Conservation (phyloP, 192 early-diverging fungal species). For the Coemansia sp. region DNA sequence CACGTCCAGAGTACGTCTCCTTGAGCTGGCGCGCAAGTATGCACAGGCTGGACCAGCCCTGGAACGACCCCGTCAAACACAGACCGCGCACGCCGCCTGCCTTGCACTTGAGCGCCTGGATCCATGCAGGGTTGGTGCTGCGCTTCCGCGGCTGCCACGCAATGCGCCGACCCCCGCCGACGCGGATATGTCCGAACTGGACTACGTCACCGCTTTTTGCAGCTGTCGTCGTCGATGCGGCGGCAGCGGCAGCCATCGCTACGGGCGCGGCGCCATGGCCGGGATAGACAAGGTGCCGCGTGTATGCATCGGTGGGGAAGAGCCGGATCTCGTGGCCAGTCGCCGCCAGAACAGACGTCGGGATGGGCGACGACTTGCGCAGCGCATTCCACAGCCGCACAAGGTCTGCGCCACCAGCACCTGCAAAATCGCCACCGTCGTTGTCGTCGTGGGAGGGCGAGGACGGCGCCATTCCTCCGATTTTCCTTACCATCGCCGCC, state of each 20-base stretch:
- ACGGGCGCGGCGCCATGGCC: slow-evolving; percentile 39
- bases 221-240: no score
- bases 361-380: slow-evolving; percentile 27
- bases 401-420: slow-evolving; percentile 7
- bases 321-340: slow-evolving; percentile 33
- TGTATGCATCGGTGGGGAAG: slow-evolving; percentile 32
- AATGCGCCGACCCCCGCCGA: slow-evolving; percentile 12
- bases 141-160: slow-evolving; percentile 35
- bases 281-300: slow-evolving; percentile 31
- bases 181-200: slow-evolving; percentile 19
- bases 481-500: slow-evolving; percentile 20
- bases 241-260: slow-evolving; percentile 46
- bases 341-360: slow-evolving; percentile 8
- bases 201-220: slow-evolving; percentile 14
- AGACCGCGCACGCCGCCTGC: slow-evolving; percentile 26
- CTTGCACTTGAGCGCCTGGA: slow-evolving; percentile 7
- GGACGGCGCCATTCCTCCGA: not conserved
- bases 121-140: slow-evolving; percentile 42
- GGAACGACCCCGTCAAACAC: slow-evolving; percentile 29
- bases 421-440: not conserved
- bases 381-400: slow-evolving; percentile 29
- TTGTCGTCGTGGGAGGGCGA: not conserved
- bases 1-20: slow-evolving; percentile 15
- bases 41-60: slow-evolving; percentile 44
- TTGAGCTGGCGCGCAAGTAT: slow-evolving; percentile 44